Evolutionary conservation across 129 eudicot genomes (phyloP).

Genomic region (Arctium lappa): DNA sequence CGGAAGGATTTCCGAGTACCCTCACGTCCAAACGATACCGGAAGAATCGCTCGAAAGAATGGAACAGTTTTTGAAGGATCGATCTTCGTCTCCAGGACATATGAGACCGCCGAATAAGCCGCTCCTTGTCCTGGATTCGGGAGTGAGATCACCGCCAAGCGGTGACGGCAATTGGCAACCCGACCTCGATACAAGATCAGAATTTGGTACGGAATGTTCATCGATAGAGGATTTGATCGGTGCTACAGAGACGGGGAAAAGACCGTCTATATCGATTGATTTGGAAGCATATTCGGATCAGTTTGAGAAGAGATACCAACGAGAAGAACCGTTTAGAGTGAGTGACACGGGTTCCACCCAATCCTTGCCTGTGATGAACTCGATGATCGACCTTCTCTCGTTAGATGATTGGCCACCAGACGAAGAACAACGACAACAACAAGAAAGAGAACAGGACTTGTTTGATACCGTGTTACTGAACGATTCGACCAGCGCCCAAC

Average conservation of each 20-base stretch:
- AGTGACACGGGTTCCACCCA: conserved; percentile 44
- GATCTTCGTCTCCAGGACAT: conserved; percentile 32
- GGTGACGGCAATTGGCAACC: conserved; percentile 23
- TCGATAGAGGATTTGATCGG: conserved; percentile 32
- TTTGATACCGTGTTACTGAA: background rate
- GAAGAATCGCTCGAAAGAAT: conserved; percentile 54
- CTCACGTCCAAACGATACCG: conserved; percentile 44
- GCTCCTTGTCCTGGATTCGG: conserved; percentile 14
- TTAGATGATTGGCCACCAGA: conserved; percentile 39
- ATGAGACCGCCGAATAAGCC: background rate
- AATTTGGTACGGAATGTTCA: conserved; percentile 7
- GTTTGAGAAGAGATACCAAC: conserved; percentile 24
- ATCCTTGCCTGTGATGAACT: conserved; percentile 40
- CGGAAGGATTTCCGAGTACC: conserved; percentile 61
- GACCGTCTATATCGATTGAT: conserved; percentile 48
- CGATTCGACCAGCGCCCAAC: background rate
- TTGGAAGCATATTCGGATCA: conserved; percentile 50
- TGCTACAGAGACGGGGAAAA: background rate
- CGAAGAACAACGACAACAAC: background rate
- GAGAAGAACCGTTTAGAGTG: conserved; percentile 27
- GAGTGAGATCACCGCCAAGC: conserved; percentile 31
- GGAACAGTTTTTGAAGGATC: conserved; percentile 59
- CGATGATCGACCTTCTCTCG: conserved; percentile 46
- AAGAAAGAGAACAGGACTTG: background rate
- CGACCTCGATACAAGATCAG: conserved; percentile 24